phyloP scores from a whole-genome alignment of 768 basidiomycete species.

The Russula earlei region DNA sequence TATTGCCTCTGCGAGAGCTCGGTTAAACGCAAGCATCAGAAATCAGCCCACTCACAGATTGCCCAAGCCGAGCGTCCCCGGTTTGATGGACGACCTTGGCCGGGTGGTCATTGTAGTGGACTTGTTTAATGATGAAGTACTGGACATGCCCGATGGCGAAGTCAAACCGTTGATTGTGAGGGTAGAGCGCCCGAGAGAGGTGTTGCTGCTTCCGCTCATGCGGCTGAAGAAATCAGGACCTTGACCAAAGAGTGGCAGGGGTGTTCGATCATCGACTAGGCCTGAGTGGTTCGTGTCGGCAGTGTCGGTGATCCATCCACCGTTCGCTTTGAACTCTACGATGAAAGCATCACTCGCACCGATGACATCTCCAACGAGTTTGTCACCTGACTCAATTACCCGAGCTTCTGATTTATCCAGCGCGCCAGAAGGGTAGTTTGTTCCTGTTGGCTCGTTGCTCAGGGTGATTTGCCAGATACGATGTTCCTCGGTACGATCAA shows the following conservation, averaged over 20 bases:
- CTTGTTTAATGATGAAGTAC: constrained; percentile 12
- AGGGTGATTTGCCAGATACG: constrained; percentile 58
- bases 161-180: constrained; percentile 7
- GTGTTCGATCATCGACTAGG: neutral
- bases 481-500: constrained; percentile 25
- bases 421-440: constrained; percentile 15
- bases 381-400: constrained; percentile 37
- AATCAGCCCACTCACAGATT: constrained; percentile 58
- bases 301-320: constrained; percentile 44
- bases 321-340: constrained; percentile 60
- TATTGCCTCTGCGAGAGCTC: constrained; percentile 60
- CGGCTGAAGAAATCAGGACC: constrained; percentile 19
- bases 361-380: constrained; percentile 50
- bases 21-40: neutral
- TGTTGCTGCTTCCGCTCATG: constrained; percentile 4
- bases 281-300: neutral
- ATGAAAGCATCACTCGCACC: constrained; percentile 60
- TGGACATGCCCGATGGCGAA: constrained; percentile 15
- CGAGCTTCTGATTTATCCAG: constrained; percentile 27
- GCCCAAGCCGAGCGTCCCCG: constrained; percentile 77
- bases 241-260: constrained; percentile 21
- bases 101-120: constrained; percentile 7
- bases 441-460: constrained; percentile 13
- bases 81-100: constrained; percentile 36
- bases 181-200: constrained; percentile 3